Evolutionary conservation across 2,329 filamentous ascomycete species (phyloP), one percentile per base, ranked within the genome.

Genomic region (Paecilomyces variotii): DNA sequence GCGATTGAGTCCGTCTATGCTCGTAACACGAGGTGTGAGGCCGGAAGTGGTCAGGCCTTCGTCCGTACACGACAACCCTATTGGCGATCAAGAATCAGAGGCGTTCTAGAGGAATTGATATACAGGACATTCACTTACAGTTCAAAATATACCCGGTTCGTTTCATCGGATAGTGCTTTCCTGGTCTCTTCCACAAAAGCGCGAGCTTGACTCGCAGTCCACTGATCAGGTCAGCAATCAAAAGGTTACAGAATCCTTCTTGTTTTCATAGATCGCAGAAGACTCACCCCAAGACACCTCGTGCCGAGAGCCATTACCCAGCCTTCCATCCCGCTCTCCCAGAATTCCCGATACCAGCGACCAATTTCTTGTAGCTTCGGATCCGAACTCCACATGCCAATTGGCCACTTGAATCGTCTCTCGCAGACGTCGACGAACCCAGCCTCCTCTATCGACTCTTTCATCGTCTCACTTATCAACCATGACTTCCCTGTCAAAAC

Each of bases 401-500:
- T 62, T 0, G 68, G 68, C 58, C 64, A 62, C 53, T 66, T 68
- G 57, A 63, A 70, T 1, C 62, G 55, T 34, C 59, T 59, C 55
- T 70, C 67, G 4, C 58, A 58, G n/a, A 70, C 67, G 51, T 67
- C 60, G 5, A 62, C 59, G 51, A 70, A 69, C 1, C 68, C 68
- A 9, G 65, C 65, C 12, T 66, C 57, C 28, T 62, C 61, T 49
- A 70, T 69, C 25, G 61, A 59, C 27, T 64, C 55, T 1, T 57
- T 39, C 60, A 65, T 65, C 71, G 76, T 52, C 32, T 65, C 63
- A 4, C 62, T 32, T 12, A 61, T 60, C 5, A 64, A 59, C 28
- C 69, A 56, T 4, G 67, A 63, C 27, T 68, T 68, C 0, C 65
- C 64, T 0, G 75, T 75, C 62, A 72, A 67, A 4, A 71, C 55